These are phyloP conservation scores for Apophysomyces variabilis DNA, from an alignment of 371 early-diverging fungal species.

Conservation along the genomic window DNA sequence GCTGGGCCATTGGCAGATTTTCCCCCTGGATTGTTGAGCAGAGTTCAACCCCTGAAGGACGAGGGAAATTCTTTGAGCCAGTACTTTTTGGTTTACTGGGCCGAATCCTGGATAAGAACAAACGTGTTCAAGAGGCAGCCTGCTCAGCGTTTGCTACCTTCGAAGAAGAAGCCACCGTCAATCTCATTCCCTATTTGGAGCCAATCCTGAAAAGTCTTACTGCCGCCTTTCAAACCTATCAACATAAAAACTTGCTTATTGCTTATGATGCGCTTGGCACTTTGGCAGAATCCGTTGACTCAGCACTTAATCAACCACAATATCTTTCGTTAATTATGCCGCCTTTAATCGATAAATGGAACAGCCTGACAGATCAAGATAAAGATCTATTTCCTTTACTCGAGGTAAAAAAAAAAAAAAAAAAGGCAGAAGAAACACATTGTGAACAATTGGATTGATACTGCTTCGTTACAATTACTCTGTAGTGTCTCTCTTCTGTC, in stretches of 20 bases:
- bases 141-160: slow-evolving; percentile 94
- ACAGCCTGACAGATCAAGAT: slow-evolving; percentile 76
- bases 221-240: slow-evolving; percentile 82
- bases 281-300: slow-evolving; percentile 88
- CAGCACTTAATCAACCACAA: slow-evolving; percentile 75
- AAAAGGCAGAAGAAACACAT: too few relatives aligned
- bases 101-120: slow-evolving; percentile 86
- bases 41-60: slow-evolving; percentile 55
- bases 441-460: not conserved
- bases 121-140: slow-evolving; percentile 94
- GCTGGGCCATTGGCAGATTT: slow-evolving; percentile 96
- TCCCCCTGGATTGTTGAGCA: slow-evolving; percentile 81
- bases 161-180: slow-evolving; percentile 84
- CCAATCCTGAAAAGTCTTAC: slow-evolving; percentile 79
- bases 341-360: slow-evolving; percentile 85
- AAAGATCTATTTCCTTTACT: slow-evolving; percentile 89
- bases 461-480: not conserved
- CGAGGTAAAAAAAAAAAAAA: slow-evolving; percentile 57
- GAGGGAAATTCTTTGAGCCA: slow-evolving; percentile 77
- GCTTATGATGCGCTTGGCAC: slow-evolving; percentile 95
- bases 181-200: slow-evolving; percentile 83
- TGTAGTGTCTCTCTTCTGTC: slow-evolving; percentile 84
- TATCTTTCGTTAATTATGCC: slow-evolving; percentile 84
- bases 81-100: slow-evolving; percentile 78
- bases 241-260: slow-evolving; percentile 86